Conservation (phyloP, 2,329 filamentous ascomycete species). For the Fusarium sp. region DNA sequence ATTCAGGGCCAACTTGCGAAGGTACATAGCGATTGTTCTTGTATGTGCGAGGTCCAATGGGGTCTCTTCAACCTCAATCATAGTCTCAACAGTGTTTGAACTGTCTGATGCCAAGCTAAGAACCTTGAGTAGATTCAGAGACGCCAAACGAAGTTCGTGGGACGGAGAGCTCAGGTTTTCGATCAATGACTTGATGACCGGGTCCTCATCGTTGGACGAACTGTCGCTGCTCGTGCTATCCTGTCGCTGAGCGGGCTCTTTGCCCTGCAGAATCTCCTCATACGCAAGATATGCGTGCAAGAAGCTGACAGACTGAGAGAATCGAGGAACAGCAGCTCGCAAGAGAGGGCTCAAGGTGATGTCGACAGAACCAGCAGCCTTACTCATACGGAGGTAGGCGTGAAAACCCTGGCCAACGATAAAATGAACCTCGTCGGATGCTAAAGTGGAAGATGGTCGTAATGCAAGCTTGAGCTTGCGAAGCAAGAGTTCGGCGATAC, state of each 20-base stretch:
- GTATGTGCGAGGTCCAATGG: conserved; percentile 80
- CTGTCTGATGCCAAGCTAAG: conserved; percentile 54
- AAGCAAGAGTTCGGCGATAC: conserved; percentile 73
- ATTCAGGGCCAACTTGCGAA: conserved; percentile 77
- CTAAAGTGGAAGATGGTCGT: conserved; percentile 67
- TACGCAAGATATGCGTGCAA: conserved; percentile 71
- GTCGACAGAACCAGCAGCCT: conserved; percentile 68
- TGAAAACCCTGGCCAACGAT: conserved; percentile 80
- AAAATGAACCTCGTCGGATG: conserved; percentile 74
- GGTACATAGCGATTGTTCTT: conserved; percentile 83
- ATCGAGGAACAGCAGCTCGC: conserved; percentile 72
- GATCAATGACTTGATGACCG: conserved; percentile 73
- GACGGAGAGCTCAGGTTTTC: conserved; percentile 80
- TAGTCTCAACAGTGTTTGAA: conserved; percentile 56
- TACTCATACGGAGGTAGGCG: conserved; percentile 75
- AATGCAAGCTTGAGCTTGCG: conserved; percentile 74
- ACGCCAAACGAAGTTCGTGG: conserved; percentile 77
- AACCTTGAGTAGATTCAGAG: conserved; percentile 76
- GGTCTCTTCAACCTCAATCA: conserved; percentile 83
- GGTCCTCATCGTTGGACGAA: conserved; percentile 62
- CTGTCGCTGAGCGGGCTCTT: conserved; percentile 33
- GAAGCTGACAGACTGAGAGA: conserved; percentile 73
- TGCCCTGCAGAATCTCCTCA: conserved; percentile 51
- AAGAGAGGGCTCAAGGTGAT: conserved; percentile 72
- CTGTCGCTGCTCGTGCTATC: conserved; percentile 57